These are phyloP conservation scores for Quercus glauca DNA, from an alignment of 306 rosid genomes.

Conservation along the genomic window DNA sequence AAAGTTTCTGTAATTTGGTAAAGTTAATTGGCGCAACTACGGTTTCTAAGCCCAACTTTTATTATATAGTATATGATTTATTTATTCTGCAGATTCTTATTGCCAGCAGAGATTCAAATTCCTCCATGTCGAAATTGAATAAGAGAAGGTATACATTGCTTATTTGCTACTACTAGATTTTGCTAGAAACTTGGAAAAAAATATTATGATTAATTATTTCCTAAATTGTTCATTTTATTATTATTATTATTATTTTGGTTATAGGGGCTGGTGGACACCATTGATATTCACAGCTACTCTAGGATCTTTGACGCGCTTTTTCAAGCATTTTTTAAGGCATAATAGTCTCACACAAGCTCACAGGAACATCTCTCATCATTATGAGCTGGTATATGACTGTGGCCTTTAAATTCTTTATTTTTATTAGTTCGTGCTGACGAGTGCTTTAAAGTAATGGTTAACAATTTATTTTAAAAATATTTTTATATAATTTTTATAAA, in stretches of 20 bases:
- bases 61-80: too few species aligned
- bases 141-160: conserved; percentile 46
- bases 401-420: neutral
- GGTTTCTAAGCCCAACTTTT: too few species aligned
- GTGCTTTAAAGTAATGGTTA: rapidly evolving
- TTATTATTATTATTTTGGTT: conserved; percentile 11
- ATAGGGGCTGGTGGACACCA: conserved; percentile 98
- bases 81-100: conserved; percentile 65
- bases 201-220: too few species aligned
- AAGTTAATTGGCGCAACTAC: rapidly evolving
- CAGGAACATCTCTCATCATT: conserved; percentile 86
- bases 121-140: conserved; percentile 44
- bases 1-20: rapidly evolving
- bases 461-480: too few species aligned
- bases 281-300: conserved; percentile 64
- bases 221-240: neutral
- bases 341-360: conserved; percentile 87
- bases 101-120: conserved; percentile 65
- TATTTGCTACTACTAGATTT: too few species aligned
- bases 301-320: conserved; percentile 70
- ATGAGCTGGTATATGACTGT: conserved; percentile 62
- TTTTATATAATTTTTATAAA: too few species aligned
- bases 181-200: too few species aligned
- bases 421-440: rapidly evolving
- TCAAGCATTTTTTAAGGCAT: conserved; percentile 67